A percentile compares a stretch with the other conserved stretches of the same genome.
These are phyloP conservation scores for Cyclotella choctawhatcheeana DNA, from an alignment of 108 stramenopile species.

Conservation along the genomic window DNA sequence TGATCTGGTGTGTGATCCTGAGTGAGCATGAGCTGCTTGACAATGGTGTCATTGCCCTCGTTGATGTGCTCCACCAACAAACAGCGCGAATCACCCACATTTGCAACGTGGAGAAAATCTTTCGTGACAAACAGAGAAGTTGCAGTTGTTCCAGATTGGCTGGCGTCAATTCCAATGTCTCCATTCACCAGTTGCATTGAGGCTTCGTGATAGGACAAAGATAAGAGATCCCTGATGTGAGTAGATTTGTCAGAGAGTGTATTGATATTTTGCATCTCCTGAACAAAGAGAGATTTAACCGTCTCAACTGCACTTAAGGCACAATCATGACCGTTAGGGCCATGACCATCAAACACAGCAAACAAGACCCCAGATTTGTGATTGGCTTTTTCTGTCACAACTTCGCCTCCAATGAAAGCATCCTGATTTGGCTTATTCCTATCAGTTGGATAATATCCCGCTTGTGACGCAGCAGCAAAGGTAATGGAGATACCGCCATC, in stretches of 20 bases:
- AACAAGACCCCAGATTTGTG: no score
- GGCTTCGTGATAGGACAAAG: not conserved
- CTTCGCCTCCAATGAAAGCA: conserved; percentile 29
- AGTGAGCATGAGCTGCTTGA: not conserved
- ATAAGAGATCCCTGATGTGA: not conserved
- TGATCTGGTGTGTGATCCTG: not conserved
- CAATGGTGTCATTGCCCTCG: not conserved
- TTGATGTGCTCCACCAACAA: no score
- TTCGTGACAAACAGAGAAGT: not conserved
- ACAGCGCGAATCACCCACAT: not conserved
- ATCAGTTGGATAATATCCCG: not conserved
- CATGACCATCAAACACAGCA: conserved; percentile 57
- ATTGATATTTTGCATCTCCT: not conserved
- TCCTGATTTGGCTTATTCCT: conserved; percentile 72
- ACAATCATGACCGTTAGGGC: conserved; percentile 38
- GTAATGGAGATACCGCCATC: not conserved
- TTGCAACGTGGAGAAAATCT: not conserved
- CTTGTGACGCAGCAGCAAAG: not conserved
- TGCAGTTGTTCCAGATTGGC: not conserved
- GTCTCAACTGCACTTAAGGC: not conserved
- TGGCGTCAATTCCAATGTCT: not conserved
- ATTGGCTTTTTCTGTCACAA: not conserved
- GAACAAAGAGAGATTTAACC: not conserved
- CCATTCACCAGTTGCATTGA: no score
- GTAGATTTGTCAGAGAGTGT: no score